A percentile compares a stretch with the other conserved stretches of the same genome.
Conservation (phyloP, 768 basidiomycete species). For the Lactifluus volemus region DNA sequence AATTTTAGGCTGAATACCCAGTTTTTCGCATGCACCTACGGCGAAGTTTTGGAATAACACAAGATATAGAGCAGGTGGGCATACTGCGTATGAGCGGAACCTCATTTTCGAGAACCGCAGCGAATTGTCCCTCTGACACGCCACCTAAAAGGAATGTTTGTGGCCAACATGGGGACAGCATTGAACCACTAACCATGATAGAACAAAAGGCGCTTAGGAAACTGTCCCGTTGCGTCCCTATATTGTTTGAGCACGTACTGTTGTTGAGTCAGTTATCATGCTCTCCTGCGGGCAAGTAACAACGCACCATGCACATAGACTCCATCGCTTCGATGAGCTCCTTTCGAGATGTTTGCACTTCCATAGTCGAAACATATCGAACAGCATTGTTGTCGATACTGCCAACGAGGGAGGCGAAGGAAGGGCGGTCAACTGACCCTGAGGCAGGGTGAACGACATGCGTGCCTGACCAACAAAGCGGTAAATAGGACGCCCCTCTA, state of each 20-base stretch:
- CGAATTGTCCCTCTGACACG: conserved; percentile 50
- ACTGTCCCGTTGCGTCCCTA: conserved; percentile 46
- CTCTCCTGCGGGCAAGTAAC: neutral
- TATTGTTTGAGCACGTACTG: conserved; percentile 52
- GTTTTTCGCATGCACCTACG: conserved; percentile 52
- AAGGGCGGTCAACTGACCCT: conserved; percentile 68
- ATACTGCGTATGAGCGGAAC: conserved; percentile 51
- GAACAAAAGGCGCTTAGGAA: conserved; percentile 68
- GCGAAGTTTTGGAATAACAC: neutral
- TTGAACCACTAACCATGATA: conserved; percentile 47
- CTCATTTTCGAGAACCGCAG: conserved; percentile 43
- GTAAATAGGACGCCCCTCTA: too few relatives aligned
- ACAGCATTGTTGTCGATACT: conserved; percentile 69
- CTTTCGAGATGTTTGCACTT: conserved; percentile 56
- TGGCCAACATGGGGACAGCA: neutral
- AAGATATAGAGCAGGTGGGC: neutral
- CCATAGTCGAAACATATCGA: conserved; percentile 55
- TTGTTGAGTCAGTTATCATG: neutral
- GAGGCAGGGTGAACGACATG: conserved; percentile 81
- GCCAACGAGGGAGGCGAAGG: conserved; percentile 71
- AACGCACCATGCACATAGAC: conserved; percentile 49
- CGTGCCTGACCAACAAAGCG: conserved; percentile 41
- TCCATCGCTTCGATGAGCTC: conserved; percentile 72
- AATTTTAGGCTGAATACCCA: conserved; percentile 54
- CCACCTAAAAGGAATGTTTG: conserved; percentile 30